Evolutionary conservation across 169 alveolate species (phyloP).

Genomic region (Hepatocystis sp.): DNA sequence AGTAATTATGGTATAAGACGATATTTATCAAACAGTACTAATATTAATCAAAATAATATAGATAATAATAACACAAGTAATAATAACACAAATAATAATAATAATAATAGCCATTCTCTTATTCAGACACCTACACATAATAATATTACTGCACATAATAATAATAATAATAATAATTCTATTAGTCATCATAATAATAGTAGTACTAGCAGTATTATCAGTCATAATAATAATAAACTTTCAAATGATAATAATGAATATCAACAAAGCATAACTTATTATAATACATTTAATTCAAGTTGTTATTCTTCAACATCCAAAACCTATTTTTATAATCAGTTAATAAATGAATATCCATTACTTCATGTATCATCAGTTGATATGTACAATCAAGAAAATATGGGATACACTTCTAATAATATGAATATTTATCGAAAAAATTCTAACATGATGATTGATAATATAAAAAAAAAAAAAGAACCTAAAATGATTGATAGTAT

Average conservation of each 20-base stretch:
- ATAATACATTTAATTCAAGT: constrained; percentile 22
- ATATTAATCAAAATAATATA: too few relatives aligned
- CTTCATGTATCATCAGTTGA: constrained; percentile 16
- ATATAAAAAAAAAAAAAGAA: constrained; percentile 6
- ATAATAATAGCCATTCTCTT: too few relatives aligned
- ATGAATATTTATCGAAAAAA: too few relatives aligned
- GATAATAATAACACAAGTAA: too few relatives aligned
- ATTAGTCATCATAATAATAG: too few relatives aligned
- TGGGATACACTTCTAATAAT: background rate
- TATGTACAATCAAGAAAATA: constrained; percentile 7
- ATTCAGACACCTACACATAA: too few relatives aligned
- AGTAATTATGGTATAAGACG: constrained; percentile 14
- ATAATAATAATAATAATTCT: too few relatives aligned
- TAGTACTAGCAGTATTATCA: too few relatives aligned
- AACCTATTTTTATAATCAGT: constrained; percentile 16
- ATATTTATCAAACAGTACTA: constrained; percentile 4
- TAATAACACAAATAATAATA: too few relatives aligned
- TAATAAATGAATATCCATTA: constrained; percentile 26
- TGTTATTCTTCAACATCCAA: constrained; percentile 20
- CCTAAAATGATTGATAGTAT: background rate
- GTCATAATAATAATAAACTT: too few relatives aligned
- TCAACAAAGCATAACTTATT: constrained; percentile 24
- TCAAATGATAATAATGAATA: constrained; percentile 3
- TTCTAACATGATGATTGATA: background rate
- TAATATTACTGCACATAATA: too few relatives aligned